Base-by-base conservation (phyloP, 352 stramenopile species). In the Phytophthora cajani region DNA sequence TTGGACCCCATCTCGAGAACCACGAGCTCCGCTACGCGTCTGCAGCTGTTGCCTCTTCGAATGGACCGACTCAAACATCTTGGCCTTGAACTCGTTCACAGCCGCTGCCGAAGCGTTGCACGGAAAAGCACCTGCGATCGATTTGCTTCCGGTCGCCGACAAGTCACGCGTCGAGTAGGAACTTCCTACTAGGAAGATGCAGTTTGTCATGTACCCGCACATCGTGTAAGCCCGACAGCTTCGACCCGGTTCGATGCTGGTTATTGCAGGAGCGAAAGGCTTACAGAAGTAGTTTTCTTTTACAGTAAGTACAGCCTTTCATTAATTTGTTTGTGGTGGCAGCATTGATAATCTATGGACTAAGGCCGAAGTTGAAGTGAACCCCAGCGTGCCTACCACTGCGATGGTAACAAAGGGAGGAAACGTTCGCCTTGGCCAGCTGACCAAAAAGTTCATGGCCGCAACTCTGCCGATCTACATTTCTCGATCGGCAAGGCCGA, bases 1-100 rank as follows among this genome's bases (percentile, higher is more conserved):
- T 23, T 42, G 58, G 49, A 63, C 62, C 55, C 64, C 69, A 72
- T 72, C 69, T 64, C 16, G 50, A 50, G 64, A 69, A 47, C 55
- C n/a, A 71, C 38, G 50, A 71, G 68, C 62, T 75, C 62, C 68
- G 51, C 50, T 64, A 60, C 62, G 54, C 49, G 40, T 6, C 62
- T 62, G 19, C 66, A 73, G 58, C 51, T 68, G 65, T 62, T 67
- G 49, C 47, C 46, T 66, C 56, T 33, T 44, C 38, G 50, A 57
- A 46, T 64, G 67, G 56, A 62, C 56, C 54, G 67, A 64, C 62
- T 71, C 68, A 27, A 75, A 44, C 68, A 75, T 71, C 68, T 61
- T 71, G 23, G 68, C 38, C 47, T 67, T 62, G 62, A 53, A 52
- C 56, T 49, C 32, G 32, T 68, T 57, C 57, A 71, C 63, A 72